These are phyloP conservation scores for Galeopsis tetrahit DNA, from an alignment of 257 asterid genomes.

Conservation along the genomic window DNA sequence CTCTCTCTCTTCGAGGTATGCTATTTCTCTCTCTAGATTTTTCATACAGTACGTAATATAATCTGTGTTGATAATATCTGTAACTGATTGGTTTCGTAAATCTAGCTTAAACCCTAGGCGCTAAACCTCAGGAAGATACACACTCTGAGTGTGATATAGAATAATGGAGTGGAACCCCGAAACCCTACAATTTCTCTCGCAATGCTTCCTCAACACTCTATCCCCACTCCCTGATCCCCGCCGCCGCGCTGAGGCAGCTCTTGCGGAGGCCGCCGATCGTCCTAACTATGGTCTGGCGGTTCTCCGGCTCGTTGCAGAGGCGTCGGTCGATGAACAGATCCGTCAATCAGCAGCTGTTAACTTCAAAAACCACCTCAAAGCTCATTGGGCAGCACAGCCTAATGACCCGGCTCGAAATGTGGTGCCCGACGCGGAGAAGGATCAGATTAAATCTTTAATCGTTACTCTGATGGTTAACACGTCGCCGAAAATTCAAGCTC, in stretches of 20 bases:
- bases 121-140: not conserved
- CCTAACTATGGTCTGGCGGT: slow-evolving; percentile 81
- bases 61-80: not conserved
- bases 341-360: slow-evolving; percentile 91
- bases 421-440: slow-evolving; percentile 72
- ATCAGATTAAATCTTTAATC: slow-evolving; percentile 70
- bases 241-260: slow-evolving; percentile 70
- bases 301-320: slow-evolving; percentile 80
- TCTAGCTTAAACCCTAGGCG: slow-evolving; percentile 41
- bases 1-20: slow-evolving; percentile 28
- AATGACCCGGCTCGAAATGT: slow-evolving; percentile 38
- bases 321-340: slow-evolving; percentile 81
- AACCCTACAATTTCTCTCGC: slow-evolving; percentile 72
- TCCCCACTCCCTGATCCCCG: slow-evolving; percentile 85
- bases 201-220: slow-evolving; percentile 78
- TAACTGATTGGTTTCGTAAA: not conserved
- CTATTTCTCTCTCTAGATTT: slow-evolving; percentile 27
- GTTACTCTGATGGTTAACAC: slow-evolving; percentile 72
- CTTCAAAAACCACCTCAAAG: slow-evolving; percentile 82
- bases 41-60: not conserved
- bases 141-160: slow-evolving; percentile 22
- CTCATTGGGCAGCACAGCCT: slow-evolving; percentile 63
- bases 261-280: slow-evolving; percentile 65
- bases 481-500: slow-evolving; percentile 68
- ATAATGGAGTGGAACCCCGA: slow-evolving; percentile 82